phyloP scores from a whole-genome alignment of 108 stramenopile species.

The Stephanodiscus triporus region DNA sequence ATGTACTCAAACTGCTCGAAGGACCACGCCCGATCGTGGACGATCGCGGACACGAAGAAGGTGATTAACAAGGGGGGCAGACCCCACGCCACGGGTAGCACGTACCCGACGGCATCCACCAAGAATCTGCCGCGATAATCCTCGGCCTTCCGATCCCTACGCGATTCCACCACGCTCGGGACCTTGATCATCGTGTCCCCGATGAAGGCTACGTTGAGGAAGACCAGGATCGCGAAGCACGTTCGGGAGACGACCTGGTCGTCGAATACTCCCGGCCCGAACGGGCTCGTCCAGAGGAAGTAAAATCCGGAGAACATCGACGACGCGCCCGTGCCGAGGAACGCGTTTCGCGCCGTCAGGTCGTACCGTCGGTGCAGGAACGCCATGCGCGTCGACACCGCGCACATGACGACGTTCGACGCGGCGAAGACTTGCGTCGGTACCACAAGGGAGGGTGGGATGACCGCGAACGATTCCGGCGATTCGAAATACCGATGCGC shows the following conservation, averaged over 20 bases:
- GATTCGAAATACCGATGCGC: not conserved
- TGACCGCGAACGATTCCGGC: constrained; percentile 15
- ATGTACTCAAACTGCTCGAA: constrained; percentile 36
- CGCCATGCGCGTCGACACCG: constrained; percentile 35
- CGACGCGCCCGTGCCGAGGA: constrained; percentile 38
- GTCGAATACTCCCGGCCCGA: constrained; percentile 16
- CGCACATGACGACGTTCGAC: constrained; percentile 40
- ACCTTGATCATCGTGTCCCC: constrained; percentile 33
- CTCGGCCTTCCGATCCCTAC: constrained; percentile 27
- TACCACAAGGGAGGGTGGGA: constrained; percentile 19
- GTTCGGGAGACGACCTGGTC: not conserved
- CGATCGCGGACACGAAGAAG: constrained; percentile 10
- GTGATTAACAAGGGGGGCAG: constrained; percentile 27
- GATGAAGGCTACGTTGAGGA: constrained; percentile 23
- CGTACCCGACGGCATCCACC: constrained; percentile 13
- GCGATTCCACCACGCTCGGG: constrained; percentile 23
- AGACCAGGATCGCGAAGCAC: constrained; percentile 18
- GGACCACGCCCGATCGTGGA: constrained; percentile 32
- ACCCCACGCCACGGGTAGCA: constrained; percentile 27
- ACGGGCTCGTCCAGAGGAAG: constrained; percentile 42
- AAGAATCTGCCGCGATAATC: constrained; percentile 21
- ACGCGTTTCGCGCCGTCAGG: constrained; percentile 35
- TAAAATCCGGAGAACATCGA: constrained; percentile 44
- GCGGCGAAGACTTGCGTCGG: constrained; percentile 21
- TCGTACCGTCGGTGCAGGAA: constrained; percentile 34